Base-by-base conservation (phyloP, 2,329 filamentous ascomycete species). In the Diaporthe vexans region DNA sequence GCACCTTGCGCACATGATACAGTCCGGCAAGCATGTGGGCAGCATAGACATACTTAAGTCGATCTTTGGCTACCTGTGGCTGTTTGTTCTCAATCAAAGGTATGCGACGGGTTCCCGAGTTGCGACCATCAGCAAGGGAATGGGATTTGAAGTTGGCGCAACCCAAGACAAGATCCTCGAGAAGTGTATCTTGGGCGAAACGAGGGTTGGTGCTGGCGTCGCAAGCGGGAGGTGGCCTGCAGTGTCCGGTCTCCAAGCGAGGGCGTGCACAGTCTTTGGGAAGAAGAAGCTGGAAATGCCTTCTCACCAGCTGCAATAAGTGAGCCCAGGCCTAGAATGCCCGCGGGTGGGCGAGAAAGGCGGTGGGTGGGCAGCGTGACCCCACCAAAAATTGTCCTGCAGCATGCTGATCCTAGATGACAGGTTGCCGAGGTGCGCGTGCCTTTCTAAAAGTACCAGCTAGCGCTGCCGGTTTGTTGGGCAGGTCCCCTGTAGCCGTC, bases 401-500 rank as follows among this genome's bases (percentile, higher is more conserved):
- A 68, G 63, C 46, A 48, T 29, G 63, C 63, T 68, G 63, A 21
- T 68, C 63, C 33, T 26, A 54, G 63, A 68, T 54, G 63, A 68
- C 63, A 54, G 48, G 56, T 71, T 59, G 69, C 69, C 69, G 69
- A 71, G 69, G 69, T 54, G 68, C 68, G 68, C 68, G 68, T 59
- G 68, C 37, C 52, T 58, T 48, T 26, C 68, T 59, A 59, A 57
- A 71, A 72, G 46, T 59, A 59, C 58, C 29, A 54, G 29, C 70
- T 63, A 72, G 70, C 24, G 63, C 63, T 51, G 56, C 52, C n/a
- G 57, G 57, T 71, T 69, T 72, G 72, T 65, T 57, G 37, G 33
- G 68, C 37, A 17, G 48, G 56, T 73, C 73, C 72, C 70, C 61
- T 73, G 48, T 37, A n/a, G 48, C 17, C 48, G 37, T 68, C 63